A percentile compares a stretch with the other conserved stretches of the same genome.
phyloP scores from a whole-genome alignment of 2,329 filamentous ascomycete genomes.

The Leptosphaerulina australis region DNA sequence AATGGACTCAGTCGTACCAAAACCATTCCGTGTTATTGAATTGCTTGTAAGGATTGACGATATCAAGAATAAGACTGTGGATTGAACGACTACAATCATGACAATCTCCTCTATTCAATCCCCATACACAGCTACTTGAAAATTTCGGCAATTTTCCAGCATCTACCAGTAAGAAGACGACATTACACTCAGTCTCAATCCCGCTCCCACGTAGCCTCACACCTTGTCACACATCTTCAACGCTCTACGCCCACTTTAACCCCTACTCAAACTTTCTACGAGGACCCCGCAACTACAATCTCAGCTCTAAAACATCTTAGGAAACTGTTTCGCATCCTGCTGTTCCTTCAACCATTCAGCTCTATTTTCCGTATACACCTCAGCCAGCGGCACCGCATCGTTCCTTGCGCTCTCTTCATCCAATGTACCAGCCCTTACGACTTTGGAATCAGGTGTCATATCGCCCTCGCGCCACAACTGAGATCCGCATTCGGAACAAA shows the following conservation, averaged over 20 bases:
- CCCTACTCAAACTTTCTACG: background rate
- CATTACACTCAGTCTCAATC: too few species aligned
- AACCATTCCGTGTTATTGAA: conserved; percentile 64
- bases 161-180: background rate
- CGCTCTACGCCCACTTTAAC: background rate
- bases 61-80: background rate
- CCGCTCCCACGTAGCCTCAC: too few species aligned
- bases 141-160: too few species aligned
- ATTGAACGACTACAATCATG: too few species aligned
- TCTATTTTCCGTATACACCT: conserved; percentile 15
- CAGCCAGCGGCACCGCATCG: conserved; percentile 7
- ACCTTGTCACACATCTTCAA: background rate
- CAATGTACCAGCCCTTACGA: conserved; percentile 8
- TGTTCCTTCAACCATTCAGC: conserved; percentile 16
- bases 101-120: too few species aligned
- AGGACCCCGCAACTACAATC: background rate
- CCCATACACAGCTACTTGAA: too few species aligned
- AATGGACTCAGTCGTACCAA: conserved; percentile 66
- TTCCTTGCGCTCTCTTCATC: conserved; percentile 11
- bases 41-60: conserved; percentile 20
- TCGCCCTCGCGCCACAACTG: conserved; percentile 16
- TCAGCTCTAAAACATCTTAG: conserved; percentile 7
- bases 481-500: conserved; percentile 14
- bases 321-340: conserved; percentile 12
- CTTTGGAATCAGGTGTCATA: conserved; percentile 13